These are phyloP conservation scores for Phellinidium pouzarii DNA, from an alignment of 1,284 basidiomycete species.

Conservation along the genomic window DNA sequence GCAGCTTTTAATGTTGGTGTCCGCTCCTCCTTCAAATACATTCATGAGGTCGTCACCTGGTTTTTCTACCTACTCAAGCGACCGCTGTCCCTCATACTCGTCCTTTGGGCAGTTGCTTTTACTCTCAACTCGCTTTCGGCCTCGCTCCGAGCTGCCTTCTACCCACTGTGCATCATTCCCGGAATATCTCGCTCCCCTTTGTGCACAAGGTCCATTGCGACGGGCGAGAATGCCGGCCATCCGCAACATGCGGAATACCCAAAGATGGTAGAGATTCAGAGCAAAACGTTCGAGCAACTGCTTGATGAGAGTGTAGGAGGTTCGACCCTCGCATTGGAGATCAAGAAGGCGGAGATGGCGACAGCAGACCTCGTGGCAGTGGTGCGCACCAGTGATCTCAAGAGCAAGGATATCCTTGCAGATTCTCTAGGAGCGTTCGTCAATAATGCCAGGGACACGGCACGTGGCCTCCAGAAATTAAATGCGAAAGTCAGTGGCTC, in stretches of 20 bases:
- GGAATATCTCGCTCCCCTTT: slow-evolving; percentile 42
- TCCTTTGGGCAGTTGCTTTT: slow-evolving; percentile 42
- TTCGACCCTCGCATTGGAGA: slow-evolving; percentile 51
- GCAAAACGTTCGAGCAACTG: slow-evolving; percentile 53
- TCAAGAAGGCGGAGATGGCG: slow-evolving; percentile 72
- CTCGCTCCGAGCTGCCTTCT: slow-evolving; percentile 39
- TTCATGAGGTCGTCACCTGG: slow-evolving; percentile 10
- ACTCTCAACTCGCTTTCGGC: slow-evolving; percentile 34
- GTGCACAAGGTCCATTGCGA: slow-evolving; percentile 29
- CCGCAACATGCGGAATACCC: slow-evolving; percentile 48
- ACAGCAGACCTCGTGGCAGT: slow-evolving; percentile 56
- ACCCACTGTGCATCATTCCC: slow-evolving; percentile 56
- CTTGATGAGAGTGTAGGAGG: slow-evolving; percentile 50
- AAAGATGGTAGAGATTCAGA: slow-evolving; percentile 50
- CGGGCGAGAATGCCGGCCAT: slow-evolving; percentile 11
- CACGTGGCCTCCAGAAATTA: slow-evolving; percentile 50
- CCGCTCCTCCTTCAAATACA: slow-evolving; percentile 10
- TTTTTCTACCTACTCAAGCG: slow-evolving; percentile 40
- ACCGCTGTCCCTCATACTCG: slow-evolving; percentile 50
- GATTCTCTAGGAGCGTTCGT: slow-evolving; percentile 46
- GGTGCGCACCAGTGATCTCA: slow-evolving; percentile 53
- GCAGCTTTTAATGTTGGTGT: slow-evolving; percentile 11
- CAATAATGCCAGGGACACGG: slow-evolving; percentile 50
- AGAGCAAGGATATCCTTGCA: slow-evolving; percentile 49
- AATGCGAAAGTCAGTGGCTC: slow-evolving; percentile 57